Conservation (phyloP, 768 basidiomycete genomes). For the Coprinellus micaceus region DNA sequence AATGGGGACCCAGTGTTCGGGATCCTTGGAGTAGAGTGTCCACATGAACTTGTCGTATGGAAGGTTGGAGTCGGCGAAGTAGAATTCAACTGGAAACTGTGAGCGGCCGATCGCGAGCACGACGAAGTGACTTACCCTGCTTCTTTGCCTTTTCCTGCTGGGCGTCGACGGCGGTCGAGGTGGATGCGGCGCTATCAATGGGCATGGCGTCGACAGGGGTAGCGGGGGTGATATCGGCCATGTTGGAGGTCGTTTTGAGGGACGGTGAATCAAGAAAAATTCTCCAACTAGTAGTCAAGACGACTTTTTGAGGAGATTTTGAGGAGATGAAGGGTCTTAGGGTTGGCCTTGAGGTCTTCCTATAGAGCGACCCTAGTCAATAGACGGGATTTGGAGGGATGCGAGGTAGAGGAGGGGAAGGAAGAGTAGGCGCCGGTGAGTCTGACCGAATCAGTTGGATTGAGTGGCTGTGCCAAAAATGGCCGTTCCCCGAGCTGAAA, state of each 20-base stretch:
- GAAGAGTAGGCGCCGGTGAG: background rate
- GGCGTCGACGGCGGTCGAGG: background rate
- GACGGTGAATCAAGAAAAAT: background rate
- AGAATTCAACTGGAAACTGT: constrained; percentile 74
- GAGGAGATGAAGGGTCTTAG: background rate
- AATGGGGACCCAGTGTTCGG: constrained; percentile 89
- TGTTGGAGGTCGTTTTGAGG: background rate
- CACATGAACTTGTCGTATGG: constrained; percentile 98
- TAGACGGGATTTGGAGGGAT: background rate
- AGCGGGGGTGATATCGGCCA: background rate
- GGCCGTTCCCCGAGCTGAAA: too few relatives aligned
- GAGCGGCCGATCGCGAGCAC: background rate
- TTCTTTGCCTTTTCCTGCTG: background rate
- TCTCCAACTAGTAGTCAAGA: background rate
- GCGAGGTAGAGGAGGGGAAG: background rate
- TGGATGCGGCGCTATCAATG: background rate
- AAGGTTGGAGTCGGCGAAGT: constrained; percentile 95
- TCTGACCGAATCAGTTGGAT: background rate
- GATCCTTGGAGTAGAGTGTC: constrained; percentile 76
- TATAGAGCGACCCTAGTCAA: background rate
- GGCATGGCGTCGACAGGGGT: background rate
- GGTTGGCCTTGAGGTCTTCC: too few relatives aligned
- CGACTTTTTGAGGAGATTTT: background rate
- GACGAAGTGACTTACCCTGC: background rate
- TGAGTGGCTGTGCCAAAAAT: background rate